Evolutionary conservation across 805 yeast species (phyloP).

Genomic region (Zygoascus flipseniorum): DNA sequence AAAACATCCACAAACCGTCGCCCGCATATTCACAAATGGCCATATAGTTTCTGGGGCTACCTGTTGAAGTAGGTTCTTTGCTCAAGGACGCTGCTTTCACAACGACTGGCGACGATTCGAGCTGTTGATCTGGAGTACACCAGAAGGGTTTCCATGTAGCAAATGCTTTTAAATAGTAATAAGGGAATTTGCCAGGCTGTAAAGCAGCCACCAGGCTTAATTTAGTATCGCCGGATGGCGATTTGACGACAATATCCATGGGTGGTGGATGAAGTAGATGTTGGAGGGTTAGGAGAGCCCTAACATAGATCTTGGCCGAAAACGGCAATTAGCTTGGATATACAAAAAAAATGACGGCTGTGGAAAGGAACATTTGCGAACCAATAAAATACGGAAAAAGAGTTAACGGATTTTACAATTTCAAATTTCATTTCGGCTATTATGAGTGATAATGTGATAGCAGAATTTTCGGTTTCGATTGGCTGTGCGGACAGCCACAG

Average conservation of each 20-base stretch:
- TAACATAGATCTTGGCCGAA: too few relatives aligned
- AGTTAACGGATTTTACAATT: too few relatives aligned
- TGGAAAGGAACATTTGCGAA: too few relatives aligned
- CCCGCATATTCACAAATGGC: conserved; percentile 11
- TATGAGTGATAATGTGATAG: too few relatives aligned
- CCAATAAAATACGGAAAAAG: too few relatives aligned
- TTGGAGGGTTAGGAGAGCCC: too few relatives aligned
- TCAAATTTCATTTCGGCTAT: too few relatives aligned
- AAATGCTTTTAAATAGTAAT: not conserved
- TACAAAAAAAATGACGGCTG: too few relatives aligned
- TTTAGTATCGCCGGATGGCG: not conserved
- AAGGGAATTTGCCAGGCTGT: not conserved
- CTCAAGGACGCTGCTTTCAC: not conserved
- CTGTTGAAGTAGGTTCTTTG: not conserved
- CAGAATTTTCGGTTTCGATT: too few relatives aligned
- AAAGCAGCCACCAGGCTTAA: not conserved
- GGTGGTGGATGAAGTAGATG: not conserved
- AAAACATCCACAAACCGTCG: conserved; percentile 9
- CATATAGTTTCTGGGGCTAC: conserved; percentile 4
- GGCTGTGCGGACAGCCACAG: too few relatives aligned
- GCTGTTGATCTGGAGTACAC: not conserved
- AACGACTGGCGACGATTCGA: not conserved
- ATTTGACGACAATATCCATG: not conserved
- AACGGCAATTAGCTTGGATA: too few relatives aligned
- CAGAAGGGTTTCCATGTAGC: conserved; percentile 1